Evolutionary conservation across 441 rosid genomes (phyloP), one percentile per base, ranked within the genome.

Genomic region (Brassica balearica): DNA sequence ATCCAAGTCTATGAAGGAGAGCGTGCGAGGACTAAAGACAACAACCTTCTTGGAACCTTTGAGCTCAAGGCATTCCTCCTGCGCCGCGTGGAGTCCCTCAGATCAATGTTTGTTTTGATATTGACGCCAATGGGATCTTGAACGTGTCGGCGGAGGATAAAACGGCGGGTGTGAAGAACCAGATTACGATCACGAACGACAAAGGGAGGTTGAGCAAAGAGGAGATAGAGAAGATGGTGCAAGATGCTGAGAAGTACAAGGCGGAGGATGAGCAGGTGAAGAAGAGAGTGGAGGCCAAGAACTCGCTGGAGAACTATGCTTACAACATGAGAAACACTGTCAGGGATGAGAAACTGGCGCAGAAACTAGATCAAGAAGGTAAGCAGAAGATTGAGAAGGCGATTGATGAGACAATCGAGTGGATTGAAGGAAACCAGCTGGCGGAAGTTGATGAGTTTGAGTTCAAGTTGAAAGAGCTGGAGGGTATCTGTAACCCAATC

Each of bases 91-190:
- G 87, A 8, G 85, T 38, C 3, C 53, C 69, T 65, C 69, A 65
- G 6, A 65, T 65, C 69, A 65, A 43, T 17, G 53, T 36, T 2
- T 65, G 69, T 3, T 65, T 65, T 2, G 69, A 65, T 29, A 65
- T 65, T 6, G 69, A 65, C 3, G 69, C 69, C 4, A 65, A 65
- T 41, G 69, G 69, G 51, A 84, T 82, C 34, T 25, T 84, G 15
- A 84, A 82, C 1, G 87, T 80, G 58, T 82, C 87, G 0, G 85
- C 85, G 0, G 85, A 84, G 82, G 87, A 84, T 79, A 84, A 82
- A 53, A 84, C 87, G 2, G 69, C 87, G 0, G 80, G 85, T 2
- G 80, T 79, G 48, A 84, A 82, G 85, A 82, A 82, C 64, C 80
- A 84, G 68, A 82, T 84, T 46, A 84, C 87, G 10, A 80, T 84